phyloP scores from a whole-genome alignment of 495 filamentous ascomycete genomes.

The Neurospora sp. region DNA sequence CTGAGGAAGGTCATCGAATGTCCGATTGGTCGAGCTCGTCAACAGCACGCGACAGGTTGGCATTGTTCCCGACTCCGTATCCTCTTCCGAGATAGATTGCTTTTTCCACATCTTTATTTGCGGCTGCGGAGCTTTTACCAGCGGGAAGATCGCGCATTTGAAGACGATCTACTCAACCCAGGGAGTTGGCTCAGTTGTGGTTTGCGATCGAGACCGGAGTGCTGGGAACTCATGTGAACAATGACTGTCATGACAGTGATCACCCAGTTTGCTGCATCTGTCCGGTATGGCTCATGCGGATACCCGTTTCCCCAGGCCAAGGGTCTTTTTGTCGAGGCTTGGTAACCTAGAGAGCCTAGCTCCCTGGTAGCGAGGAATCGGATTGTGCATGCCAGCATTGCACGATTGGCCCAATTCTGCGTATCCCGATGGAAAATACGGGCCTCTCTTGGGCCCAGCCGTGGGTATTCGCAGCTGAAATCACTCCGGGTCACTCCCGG shows the following conservation, averaged over 20 bases:
- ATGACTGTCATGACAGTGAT: not conserved
- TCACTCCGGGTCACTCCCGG: not conserved
- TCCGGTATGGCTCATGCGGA: not conserved
- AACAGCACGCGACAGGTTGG: not conserved
- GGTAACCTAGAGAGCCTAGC: not conserved
- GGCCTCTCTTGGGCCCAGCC: not conserved
- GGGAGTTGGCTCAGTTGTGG: not conserved
- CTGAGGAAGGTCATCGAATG: not conserved
- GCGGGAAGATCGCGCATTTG: not conserved
- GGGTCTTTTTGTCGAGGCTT: not conserved
- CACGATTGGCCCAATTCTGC: not conserved
- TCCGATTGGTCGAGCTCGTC: not conserved
- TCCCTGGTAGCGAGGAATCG: not conserved
- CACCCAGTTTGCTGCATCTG: not conserved
- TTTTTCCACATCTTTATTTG: not conserved
- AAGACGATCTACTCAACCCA: not conserved
- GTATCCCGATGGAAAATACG: not conserved
- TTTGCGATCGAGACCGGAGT: not conserved
- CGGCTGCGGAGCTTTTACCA: not conserved
- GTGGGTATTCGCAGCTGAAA: not conserved
- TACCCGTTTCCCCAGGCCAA: not conserved
- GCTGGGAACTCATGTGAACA: not conserved
- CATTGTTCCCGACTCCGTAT: not conserved
- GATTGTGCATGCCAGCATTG: not conserved
- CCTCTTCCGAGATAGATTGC: not conserved